Evolutionary conservation across 2,329 filamentous ascomycete species (phyloP), one percentile per base, ranked within the genome.

Genomic region (Aureobasidium sp.): DNA sequence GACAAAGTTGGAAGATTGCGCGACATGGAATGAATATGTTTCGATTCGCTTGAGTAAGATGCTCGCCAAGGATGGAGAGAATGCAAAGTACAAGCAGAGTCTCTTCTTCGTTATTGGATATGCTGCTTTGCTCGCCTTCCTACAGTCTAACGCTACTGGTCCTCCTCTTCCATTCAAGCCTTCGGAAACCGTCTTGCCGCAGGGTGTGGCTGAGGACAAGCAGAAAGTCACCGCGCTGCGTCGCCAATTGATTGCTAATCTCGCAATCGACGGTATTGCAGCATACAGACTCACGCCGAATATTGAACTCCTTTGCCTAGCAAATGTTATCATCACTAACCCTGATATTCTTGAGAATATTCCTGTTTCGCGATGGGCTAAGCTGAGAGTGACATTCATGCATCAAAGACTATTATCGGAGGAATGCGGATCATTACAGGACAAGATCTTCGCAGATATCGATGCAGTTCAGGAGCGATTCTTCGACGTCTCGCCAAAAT

Each of bases 111-210:
- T 84, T 48, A 77, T 88, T 37, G 89, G 85, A 10, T 77, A 90
- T 52, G 86, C 88, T 1, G 84, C 87, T 1, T 80, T 96, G 12
- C 83, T 90, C 70, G 84, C 87, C 12, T 97, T 96, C 71, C 75
- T 96, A 17, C 92, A 97, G 73, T 85, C 86, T 0, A 96, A 91
- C 71, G 89, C 95, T 60, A 96, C 92, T 3, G 92, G 92, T 0
- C 92, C 92, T 0, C 87, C 91, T 0, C 78, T 96, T n/a, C 76
- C 79, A 0, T 87, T 85, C 70, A 74, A 75, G 27, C 75, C 82
- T 2, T 75, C 80, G 3, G 74, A 80, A 13, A 66, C 77, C 1
- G 66, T 87, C 6, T 69, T 87, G 4, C 80, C 82, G 1, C 68
- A 76, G n/a, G 74, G 76, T 32, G 71, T 80, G 3, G 78, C 76